Base-by-base conservation (phyloP, 2,329 filamentous ascomycete genomes). In the Pseudocercospora cruenta region DNA sequence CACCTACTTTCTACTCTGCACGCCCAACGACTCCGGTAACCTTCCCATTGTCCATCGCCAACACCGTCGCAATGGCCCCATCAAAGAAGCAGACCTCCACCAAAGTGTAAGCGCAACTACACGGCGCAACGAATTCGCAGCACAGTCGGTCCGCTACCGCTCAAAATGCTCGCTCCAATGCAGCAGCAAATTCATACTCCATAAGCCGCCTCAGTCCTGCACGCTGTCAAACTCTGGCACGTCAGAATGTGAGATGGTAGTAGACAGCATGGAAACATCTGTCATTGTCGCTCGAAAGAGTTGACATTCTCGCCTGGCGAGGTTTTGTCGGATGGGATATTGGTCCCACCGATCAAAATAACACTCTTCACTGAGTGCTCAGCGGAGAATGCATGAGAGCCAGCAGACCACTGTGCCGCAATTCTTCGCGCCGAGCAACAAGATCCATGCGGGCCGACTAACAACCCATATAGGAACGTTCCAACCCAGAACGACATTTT, bases 401-500 rank as follows among this genome's bases (percentile, higher is more conserved):
- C 91, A 87, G 88, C 88, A 85, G 90, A 94, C 90, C 88, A 92
- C 91, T 90, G 84, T 87, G 91, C 91, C 90, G 91, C 93, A 96
- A 84, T 96, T 96, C 92, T 93, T 88, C 86, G 89, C 89, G 89
- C 88, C 90, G 91, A 91, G 91, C 62, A 62, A 62, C n/a, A 75
- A 76, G 82, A 31, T 28, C 80, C 85, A 86, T 84, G 85, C 89
- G 87, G 88, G 85, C 85, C 87, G 87, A 88, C 89, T 92, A 82
- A 88, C 82, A 78, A 19, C 81, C 69, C 68, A 53, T 66, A n/a
- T 81, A 97, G 93, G 85, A 90, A 89, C 85, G 92, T 97, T 80
- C 93, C 95, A 76, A 96, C 93, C 83, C 85, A 94, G 84, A 92
- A 97, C 83, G 91, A 98, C 83, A 90, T 99, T 82, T 88, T 98